Conservation (phyloP, 2,329 filamentous ascomycete genomes). For the Penicillium sp. region DNA sequence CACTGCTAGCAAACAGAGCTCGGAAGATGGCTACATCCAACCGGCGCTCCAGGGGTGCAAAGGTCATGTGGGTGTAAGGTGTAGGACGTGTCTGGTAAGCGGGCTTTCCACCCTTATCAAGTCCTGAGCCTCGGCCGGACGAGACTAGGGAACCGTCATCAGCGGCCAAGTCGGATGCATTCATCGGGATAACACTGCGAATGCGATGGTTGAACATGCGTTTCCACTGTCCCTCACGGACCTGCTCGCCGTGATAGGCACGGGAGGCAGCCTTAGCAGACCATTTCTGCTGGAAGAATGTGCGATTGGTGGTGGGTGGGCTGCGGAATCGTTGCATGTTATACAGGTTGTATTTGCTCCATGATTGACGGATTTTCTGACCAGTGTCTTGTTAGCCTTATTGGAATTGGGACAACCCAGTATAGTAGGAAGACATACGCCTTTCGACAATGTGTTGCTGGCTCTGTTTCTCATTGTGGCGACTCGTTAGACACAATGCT, state of each 20-base stretch:
- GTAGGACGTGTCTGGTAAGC: slow-evolving; percentile 40
- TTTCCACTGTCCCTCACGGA: slow-evolving; percentile 86
- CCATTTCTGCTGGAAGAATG: slow-evolving; percentile 99
- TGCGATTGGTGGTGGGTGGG: slow-evolving; percentile 44
- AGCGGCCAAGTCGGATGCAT: slow-evolving; percentile 65
- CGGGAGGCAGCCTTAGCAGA: slow-evolving; percentile 71
- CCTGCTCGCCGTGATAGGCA: slow-evolving; percentile 88
- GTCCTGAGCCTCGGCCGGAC: slow-evolving; percentile 71
- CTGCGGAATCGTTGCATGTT: slow-evolving; percentile 58
- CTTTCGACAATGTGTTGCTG: slow-evolving; percentile 34
- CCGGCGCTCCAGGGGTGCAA: slow-evolving; percentile 79
- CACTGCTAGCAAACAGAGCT: slow-evolving; percentile 85
- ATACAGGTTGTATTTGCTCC: slow-evolving; percentile 96
- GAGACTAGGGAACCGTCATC: slow-evolving; percentile 77
- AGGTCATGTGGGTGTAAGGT: slow-evolving; percentile 95
- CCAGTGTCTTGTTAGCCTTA: slow-evolving; percentile 7
- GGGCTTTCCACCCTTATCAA: slow-evolving; percentile 31
- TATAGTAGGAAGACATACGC: slow-evolving; percentile 24
- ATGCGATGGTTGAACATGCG: slow-evolving; percentile 80
- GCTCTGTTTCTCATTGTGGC: slow-evolving; percentile 41
- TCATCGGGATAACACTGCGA: slow-evolving; percentile 75
- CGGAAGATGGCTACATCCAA: slow-evolving; percentile 92
- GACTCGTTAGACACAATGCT: slow-evolving; percentile 14
- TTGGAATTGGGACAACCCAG: neutral
- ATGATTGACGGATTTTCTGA: slow-evolving; percentile 87